phyloP scores from a whole-genome alignment of 352 stramenopile species.

The Phytophthora nicotianae region DNA sequence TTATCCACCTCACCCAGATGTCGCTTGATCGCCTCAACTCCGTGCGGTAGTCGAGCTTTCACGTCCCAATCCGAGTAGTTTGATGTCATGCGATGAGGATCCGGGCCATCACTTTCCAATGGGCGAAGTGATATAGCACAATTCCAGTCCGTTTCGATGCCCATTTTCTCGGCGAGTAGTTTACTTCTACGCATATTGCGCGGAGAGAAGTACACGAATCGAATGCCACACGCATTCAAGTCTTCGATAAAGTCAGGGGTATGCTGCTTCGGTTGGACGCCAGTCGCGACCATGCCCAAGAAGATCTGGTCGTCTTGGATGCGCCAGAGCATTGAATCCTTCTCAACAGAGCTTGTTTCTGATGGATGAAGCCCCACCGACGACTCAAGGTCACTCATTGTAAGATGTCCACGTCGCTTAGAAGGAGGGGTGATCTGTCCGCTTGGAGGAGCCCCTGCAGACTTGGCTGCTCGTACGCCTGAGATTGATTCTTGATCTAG shows the following conservation, averaged over 20 bases:
- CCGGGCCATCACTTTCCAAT: slow-evolving; percentile 90
- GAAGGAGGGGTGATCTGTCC: slow-evolving; percentile 34
- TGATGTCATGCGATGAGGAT: slow-evolving; percentile 96
- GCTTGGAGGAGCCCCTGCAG: slow-evolving; percentile 27
- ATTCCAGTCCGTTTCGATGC: slow-evolving; percentile 99
- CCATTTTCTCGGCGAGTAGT: slow-evolving; percentile 97
- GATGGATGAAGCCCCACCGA: slow-evolving; percentile 55
- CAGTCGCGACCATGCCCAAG: slow-evolving; percentile 95
- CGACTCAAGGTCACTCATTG: slow-evolving; percentile 58
- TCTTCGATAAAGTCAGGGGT: slow-evolving; percentile 96
- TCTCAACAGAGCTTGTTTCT: slow-evolving; percentile 56
- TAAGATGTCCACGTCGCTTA: slow-evolving; percentile 30
- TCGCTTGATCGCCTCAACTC: slow-evolving; percentile 94
- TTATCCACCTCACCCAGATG: slow-evolving; percentile 99
- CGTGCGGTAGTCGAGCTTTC: slow-evolving; percentile 96
- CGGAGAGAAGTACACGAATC: slow-evolving; percentile 99
- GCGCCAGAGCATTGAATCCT: slow-evolving; percentile 74
- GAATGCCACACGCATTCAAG: slow-evolving; percentile 94
- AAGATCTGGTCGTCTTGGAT: slow-evolving; percentile 97
- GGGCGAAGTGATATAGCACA: slow-evolving; percentile 97
- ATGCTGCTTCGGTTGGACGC: slow-evolving; percentile 93
- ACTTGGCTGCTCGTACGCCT: slow-evolving; percentile 18
- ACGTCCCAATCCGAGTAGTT: slow-evolving; percentile 98
- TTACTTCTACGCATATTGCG: slow-evolving; percentile 98
- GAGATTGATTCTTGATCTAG: slow-evolving; percentile 25